phyloP scores from a whole-genome alignment of 805 yeast genomes.

The Schwanniomyces sp. region DNA sequence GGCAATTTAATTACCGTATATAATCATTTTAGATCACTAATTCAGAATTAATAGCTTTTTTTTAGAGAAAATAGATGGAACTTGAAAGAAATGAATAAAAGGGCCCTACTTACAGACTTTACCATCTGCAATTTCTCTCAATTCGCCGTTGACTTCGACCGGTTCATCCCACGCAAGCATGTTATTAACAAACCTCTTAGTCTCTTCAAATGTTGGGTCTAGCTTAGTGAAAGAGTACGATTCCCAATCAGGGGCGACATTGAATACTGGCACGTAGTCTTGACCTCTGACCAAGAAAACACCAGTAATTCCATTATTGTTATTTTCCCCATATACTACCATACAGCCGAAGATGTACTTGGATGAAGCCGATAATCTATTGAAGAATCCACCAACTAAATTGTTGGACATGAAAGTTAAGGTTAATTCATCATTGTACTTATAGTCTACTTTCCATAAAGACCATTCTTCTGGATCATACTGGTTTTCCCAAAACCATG shows the following conservation, averaged over 20 bases:
- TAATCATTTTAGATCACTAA: no score
- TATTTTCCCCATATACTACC: slow-evolving; percentile 98
- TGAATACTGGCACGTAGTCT: slow-evolving; percentile 86
- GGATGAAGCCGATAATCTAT: slow-evolving; percentile 87
- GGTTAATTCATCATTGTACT: slow-evolving; percentile 97
- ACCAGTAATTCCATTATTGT: slow-evolving; percentile 96
- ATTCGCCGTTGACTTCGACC: slow-evolving; percentile 71
- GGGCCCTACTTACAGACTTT: slow-evolving; percentile 83
- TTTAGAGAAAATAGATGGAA: no score
- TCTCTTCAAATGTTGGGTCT: slow-evolving; percentile 75
- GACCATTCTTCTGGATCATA: slow-evolving; percentile 94
- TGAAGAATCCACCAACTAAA: slow-evolving; percentile 96
- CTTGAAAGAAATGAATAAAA: neutral
- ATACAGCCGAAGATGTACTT: slow-evolving; percentile 91
- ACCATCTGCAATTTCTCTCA: slow-evolving; percentile 92
- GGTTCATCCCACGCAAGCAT: slow-evolving; percentile 99
- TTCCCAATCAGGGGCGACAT: slow-evolving; percentile 99
- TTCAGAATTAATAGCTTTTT: no score
- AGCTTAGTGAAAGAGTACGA: slow-evolving; percentile 82
- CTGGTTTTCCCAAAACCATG: slow-evolving; percentile 95
- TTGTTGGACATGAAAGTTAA: slow-evolving; percentile 97
- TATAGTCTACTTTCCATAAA: slow-evolving; percentile 91
- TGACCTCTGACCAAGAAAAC: slow-evolving; percentile 95
- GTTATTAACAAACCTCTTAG: slow-evolving; percentile 78
- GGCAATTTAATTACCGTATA: no score